These are phyloP conservation scores for Hsuehochloa calcarea DNA, from an alignment of 176 grass and related monocot genomes.

Conservation along the genomic window DNA sequence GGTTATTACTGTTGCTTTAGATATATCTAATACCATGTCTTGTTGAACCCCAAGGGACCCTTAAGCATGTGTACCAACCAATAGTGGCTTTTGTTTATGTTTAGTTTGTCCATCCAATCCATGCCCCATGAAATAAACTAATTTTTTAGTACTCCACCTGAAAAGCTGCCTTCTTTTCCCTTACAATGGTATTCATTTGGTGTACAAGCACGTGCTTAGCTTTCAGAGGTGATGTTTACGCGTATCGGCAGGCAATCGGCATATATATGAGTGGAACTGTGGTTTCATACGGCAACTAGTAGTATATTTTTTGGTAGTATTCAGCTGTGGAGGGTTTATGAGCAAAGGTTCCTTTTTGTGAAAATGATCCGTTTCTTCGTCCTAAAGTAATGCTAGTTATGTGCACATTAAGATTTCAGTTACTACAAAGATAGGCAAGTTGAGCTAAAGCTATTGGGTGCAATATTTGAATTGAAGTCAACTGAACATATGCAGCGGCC, in stretches of 20 bases:
- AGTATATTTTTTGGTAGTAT: slow-evolving; percentile 5
- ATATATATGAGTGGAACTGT: not conserved
- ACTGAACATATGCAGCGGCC: slow-evolving; percentile 11
- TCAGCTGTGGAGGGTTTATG: not conserved
- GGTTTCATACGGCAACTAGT: slow-evolving; percentile 13
- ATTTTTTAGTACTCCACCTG: slow-evolving; percentile 9
- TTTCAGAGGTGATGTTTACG: slow-evolving; percentile 12
- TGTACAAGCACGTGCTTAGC: slow-evolving; percentile 28
- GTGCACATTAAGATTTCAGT: slow-evolving; percentile 31
- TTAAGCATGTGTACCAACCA: slow-evolving; percentile 38
- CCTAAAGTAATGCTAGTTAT: slow-evolving; percentile 40
- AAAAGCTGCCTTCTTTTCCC: slow-evolving; percentile 33
- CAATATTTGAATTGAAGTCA: slow-evolving; percentile 45
- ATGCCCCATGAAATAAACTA: slow-evolving; percentile 10
- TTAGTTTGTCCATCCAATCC: slow-evolving; percentile 36
- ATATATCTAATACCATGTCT: slow-evolving; percentile 16
- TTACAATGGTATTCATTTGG: slow-evolving; percentile 34
- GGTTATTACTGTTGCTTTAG: slow-evolving; percentile 46
- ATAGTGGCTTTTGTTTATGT: slow-evolving; percentile 36
- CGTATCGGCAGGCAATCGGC: not conserved
- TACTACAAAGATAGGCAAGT: slow-evolving; percentile 32
- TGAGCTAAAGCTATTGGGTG: slow-evolving; percentile 44
- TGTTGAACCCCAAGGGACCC: slow-evolving; percentile 19
- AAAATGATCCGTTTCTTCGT: slow-evolving; percentile 35
- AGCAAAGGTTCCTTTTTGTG: slow-evolving; percentile 20